Evolutionary conservation across 108 stramenopile genomes (phyloP), one percentile per base, ranked within the genome.

Genomic region (Cylindrotheca closterium): DNA sequence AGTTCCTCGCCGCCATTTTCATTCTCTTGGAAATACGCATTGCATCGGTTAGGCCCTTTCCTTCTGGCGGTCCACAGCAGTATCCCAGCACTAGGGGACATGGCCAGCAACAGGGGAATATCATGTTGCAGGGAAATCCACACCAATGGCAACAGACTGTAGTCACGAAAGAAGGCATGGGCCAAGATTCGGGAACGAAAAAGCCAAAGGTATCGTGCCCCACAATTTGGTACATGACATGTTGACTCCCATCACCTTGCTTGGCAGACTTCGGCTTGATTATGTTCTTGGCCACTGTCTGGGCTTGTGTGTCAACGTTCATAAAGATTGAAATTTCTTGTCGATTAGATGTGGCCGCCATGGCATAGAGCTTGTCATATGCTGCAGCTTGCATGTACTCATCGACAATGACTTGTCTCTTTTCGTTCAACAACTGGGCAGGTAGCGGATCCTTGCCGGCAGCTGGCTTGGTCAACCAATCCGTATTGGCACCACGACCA

Each of bases 321-420:
- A 17, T 32, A 27, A 27, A 27, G 10, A 57, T 15, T 0, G 30
- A 57, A 30, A 30, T 12, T 57, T 57, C 29, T 32, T 30, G 29
- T 0, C 29, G 55, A 30, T 30, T 30, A 30, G 29, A 31, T 12
- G 55, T 57, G 4, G 55, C 55, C 7, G 30, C 55, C 17, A 57
- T 30, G 55, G 55, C 55, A 30, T 30, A 57, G 2, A 57, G 55
- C 21, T 57, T 57, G 29, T 57, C 55, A 57, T 57, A 57, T 1
- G 27, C 31, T 1, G 55, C 17, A 30, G 25, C 15, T 57, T 57
- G 55, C 55, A 57, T 31, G 3, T 57, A 57, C 31, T 57, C 2
- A 32, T 57, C 31, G 30, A 57, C 55, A 0, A 3, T 21, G 1
- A 57, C 55, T 30, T 30, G 15, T 5, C 55, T 30, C 21, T 30